Conservation (phyloP, 768 basidiomycete species). For the Tricholoma matsutake region DNA sequence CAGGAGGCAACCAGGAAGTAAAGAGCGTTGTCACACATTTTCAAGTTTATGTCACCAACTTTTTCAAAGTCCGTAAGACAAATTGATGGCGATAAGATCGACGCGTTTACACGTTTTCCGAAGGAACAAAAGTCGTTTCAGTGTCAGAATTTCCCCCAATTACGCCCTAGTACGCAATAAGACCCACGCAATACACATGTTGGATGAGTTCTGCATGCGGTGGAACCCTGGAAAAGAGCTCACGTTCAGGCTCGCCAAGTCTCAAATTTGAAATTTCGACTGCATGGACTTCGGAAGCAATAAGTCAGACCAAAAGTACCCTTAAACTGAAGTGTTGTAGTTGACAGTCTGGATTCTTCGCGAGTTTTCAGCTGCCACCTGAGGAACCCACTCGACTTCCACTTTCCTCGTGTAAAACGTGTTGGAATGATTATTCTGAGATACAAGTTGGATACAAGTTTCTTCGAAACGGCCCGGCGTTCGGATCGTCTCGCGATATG, state of each 20-base stretch:
- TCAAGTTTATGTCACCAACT: not conserved
- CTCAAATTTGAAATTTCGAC: not conserved
- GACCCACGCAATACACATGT: not conserved
- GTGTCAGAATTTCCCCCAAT: not conserved
- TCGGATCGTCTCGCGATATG: too few relatives aligned
- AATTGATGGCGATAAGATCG: not conserved
- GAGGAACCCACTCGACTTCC: too few relatives aligned
- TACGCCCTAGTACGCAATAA: not conserved
- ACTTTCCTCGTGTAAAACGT: too few relatives aligned
- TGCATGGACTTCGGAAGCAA: not conserved
- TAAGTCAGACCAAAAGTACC: too few relatives aligned
- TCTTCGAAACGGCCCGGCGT: too few relatives aligned
- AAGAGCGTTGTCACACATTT: not conserved
- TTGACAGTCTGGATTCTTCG: too few relatives aligned
- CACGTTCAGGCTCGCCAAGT: not conserved
- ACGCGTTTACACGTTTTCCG: not conserved
- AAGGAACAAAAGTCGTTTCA: not conserved
- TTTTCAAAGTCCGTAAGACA: conserved; percentile 2
- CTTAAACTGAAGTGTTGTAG: too few relatives aligned
- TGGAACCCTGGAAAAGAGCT: not conserved
- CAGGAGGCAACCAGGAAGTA: not conserved
- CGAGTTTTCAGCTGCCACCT: too few relatives aligned
- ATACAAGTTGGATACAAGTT: too few relatives aligned
- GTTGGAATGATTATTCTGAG: too few relatives aligned
- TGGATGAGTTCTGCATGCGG: not conserved